phyloP scores from a whole-genome alignment of 805 yeast genomes.

The Cyberlindnera petersonii region DNA sequence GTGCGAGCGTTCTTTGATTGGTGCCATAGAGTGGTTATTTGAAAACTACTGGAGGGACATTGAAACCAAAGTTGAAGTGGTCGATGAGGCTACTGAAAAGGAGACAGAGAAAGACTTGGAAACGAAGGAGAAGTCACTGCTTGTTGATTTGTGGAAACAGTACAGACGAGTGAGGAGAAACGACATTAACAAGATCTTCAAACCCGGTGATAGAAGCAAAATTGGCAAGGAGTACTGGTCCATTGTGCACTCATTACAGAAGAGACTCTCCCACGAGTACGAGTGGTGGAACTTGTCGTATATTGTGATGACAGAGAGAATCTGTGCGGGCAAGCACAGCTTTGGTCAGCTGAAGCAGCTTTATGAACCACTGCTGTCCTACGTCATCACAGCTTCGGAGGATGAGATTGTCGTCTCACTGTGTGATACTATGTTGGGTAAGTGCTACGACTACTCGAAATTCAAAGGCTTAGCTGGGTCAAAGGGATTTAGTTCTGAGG shows the following conservation, averaged over 20 bases:
- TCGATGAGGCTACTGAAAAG: slow-evolving; percentile 35
- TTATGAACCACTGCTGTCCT: slow-evolving; percentile 28
- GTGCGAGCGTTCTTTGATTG: slow-evolving; percentile 52
- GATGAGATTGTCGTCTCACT: slow-evolving; percentile 23
- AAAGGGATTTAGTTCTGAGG: slow-evolving; percentile 1
- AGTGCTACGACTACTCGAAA: slow-evolving; percentile 16
- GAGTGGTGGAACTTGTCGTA: slow-evolving; percentile 18
- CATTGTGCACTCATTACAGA: slow-evolving; percentile 25
- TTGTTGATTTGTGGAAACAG: slow-evolving; percentile 39
- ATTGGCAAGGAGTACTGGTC: slow-evolving; percentile 42
- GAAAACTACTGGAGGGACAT: slow-evolving; percentile 61
- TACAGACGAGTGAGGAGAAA: slow-evolving; percentile 49
- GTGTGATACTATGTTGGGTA: slow-evolving; percentile 14
- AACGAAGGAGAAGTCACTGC: slow-evolving; percentile 6
- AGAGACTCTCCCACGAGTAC: slow-evolving; percentile 16
- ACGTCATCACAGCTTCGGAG: slow-evolving; percentile 17
- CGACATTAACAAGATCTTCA: slow-evolving; percentile 36
- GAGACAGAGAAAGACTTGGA: slow-evolving; percentile 26
- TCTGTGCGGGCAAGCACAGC: slow-evolving; percentile 30
- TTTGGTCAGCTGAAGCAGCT: slow-evolving; percentile 27
- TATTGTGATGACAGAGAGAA: slow-evolving; percentile 32
- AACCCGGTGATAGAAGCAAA: slow-evolving; percentile 41
- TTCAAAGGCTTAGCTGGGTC: slow-evolving; percentile 3
- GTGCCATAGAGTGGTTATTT: slow-evolving; percentile 74
- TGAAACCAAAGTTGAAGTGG: slow-evolving; percentile 15